A percentile compares a stretch with the other conserved stretches of the same genome.
These are phyloP conservation scores for Russula dissimulans DNA, from an alignment of 768 basidiomycete species.

Conservation along the genomic window DNA sequence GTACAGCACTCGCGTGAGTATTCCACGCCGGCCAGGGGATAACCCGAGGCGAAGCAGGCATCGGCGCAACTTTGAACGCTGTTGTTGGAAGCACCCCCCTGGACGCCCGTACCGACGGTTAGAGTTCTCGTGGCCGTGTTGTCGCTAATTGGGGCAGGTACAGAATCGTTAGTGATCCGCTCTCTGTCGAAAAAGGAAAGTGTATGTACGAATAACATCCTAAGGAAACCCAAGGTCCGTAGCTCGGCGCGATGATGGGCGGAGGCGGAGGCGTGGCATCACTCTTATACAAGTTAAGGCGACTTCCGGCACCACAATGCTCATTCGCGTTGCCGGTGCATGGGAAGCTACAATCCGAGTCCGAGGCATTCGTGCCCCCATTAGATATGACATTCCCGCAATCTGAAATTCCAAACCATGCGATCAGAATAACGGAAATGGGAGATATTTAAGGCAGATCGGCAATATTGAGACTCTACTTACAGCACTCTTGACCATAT, in stretches of 20 bases:
- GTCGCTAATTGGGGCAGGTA: constrained; percentile 25
- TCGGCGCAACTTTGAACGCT: constrained; percentile 50
- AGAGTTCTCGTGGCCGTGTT: constrained; percentile 28
- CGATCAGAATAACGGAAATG: not conserved
- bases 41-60: constrained; percentile 50
- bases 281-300: constrained; percentile 57
- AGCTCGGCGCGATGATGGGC: constrained; percentile 42
- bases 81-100: constrained; percentile 34
- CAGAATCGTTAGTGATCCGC: constrained; percentile 1
- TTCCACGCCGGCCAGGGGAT: constrained; percentile 32
- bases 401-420: constrained; percentile 33
- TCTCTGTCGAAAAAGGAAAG: not conserved
- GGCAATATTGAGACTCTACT: constrained; percentile 16
- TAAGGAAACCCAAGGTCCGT: constrained; percentile 58
- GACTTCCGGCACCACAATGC: constrained; percentile 50
- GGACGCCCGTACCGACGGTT: constrained; percentile 23
- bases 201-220: constrained; percentile 61
- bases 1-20: constrained; percentile 46
- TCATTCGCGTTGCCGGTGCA: constrained; percentile 54
- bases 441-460: not conserved
- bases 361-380: constrained; percentile 36
- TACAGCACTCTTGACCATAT: constrained; percentile 57
- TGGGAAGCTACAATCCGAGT: constrained; percentile 48
- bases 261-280: constrained; percentile 46
- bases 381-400: constrained; percentile 50